phyloP scores from a whole-genome alignment of 2,329 filamentous ascomycete genomes.

The Neonectria sp. region DNA sequence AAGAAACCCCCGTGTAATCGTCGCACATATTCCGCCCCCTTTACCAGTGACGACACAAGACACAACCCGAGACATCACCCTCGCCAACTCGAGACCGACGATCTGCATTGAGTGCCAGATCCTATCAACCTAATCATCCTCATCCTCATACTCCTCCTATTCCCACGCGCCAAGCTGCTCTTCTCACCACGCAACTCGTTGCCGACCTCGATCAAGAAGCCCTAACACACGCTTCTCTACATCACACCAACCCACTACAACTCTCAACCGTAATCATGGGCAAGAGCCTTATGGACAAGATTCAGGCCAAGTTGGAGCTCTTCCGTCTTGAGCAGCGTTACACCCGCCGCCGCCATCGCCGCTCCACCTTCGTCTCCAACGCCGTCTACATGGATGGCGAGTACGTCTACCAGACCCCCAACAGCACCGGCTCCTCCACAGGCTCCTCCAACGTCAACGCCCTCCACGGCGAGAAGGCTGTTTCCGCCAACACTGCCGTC shows the following conservation, averaged over 20 bases:
- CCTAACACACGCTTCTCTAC: conserved; percentile 2
- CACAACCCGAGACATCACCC: conserved; percentile 24
- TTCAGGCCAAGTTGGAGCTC: conserved; percentile 84
- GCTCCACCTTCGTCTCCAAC: conserved; percentile 90
- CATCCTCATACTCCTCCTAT: conserved; percentile 20
- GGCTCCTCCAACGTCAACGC: conserved; percentile 59
- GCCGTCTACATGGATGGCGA: conserved; percentile 96
- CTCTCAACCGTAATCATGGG: conserved; percentile 57
- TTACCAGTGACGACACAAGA: conserved; percentile 24
- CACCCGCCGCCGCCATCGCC: conserved; percentile 87
- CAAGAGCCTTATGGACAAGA: conserved; percentile 69
- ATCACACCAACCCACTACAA: conserved; percentile 3
- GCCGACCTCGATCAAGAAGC: conserved; percentile 28
- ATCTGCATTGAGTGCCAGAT: conserved; percentile 45
- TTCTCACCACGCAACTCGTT: conserved; percentile 35
- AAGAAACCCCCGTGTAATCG: conserved; percentile 7
- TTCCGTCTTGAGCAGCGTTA: conserved; percentile 97
- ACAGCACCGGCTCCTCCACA: conserved; percentile 70
- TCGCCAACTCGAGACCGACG: neutral
- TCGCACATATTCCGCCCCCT: conserved; percentile 32
- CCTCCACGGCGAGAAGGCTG: conserved; percentile 54
- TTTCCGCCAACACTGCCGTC: conserved; percentile 38
- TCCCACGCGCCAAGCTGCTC: conserved; percentile 23
- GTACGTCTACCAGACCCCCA: conserved; percentile 84
- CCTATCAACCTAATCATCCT: conserved; percentile 36